phyloP scores from a whole-genome alignment of 352 stramenopile species.

The Phytophthora tubulina region DNA sequence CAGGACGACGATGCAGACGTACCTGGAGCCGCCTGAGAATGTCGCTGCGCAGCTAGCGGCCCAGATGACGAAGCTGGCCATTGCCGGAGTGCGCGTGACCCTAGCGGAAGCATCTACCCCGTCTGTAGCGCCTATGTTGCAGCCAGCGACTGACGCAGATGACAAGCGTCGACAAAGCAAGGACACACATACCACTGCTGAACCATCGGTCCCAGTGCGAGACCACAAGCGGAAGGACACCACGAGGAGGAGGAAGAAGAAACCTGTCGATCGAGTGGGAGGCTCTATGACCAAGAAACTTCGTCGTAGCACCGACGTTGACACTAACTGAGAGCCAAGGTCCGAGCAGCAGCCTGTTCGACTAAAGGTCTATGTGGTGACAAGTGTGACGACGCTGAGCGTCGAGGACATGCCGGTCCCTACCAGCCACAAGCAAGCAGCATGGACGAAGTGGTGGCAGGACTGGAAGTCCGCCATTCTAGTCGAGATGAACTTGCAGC shows the following conservation, averaged over 20 bases:
- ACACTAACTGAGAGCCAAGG: not conserved
- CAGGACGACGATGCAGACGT: slow-evolving; percentile 11
- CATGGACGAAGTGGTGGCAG: not conserved
- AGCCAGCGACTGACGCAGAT: too few species aligned
- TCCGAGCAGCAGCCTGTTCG: not conserved
- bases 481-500: slow-evolving; percentile 15
- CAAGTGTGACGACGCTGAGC: not conserved
- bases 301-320: not conserved
- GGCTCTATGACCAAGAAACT: not conserved
- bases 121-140: not conserved
- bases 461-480: slow-evolving; percentile 13
- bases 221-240: not conserved
- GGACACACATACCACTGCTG: too few species aligned
- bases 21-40: not conserved
- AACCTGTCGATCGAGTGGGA: not conserved
- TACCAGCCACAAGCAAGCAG: slow-evolving; percentile 17
- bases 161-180: too few species aligned
- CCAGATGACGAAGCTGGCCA: slow-evolving; percentile 1
- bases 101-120: not conserved
- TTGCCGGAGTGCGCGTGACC: not conserved
- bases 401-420: slow-evolving; percentile 4
- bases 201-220: not conserved
- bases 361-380: slow-evolving; percentile 13
- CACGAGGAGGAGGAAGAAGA: not conserved
- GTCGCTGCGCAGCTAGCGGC: slow-evolving; percentile 6